Base-by-base conservation (phyloP, 2,329 filamentous ascomycete genomes). In the Scytalidium lignicola region DNA sequence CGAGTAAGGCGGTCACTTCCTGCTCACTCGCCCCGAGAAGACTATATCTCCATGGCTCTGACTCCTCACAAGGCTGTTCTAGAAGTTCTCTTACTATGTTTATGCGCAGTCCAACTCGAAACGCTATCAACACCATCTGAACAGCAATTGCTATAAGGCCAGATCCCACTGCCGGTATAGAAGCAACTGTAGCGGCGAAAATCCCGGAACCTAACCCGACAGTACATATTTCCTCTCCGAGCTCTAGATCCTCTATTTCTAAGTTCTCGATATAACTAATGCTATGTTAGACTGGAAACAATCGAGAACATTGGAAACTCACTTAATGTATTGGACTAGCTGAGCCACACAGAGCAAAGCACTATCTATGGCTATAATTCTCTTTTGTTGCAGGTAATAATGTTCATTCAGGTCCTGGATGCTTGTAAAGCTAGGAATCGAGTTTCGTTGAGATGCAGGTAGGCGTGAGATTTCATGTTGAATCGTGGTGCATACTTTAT, bases 141-240 rank as follows among this genome's bases (percentile, higher is more conserved):
- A 84, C 74, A 46, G 77, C 83, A 45, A 87, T 71, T 6, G 76
- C 76, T 19, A 86, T 71, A 29, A 88, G 69, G 43, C 80, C 74
- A 17, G 78, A 79, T 43, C 86, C 69, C 5, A 80, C 83, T 51
- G 76, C 77, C 26, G 83, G 76, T 19, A 79, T 82, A 12, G 83
- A 78, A 49, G 87, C 78, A 15, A 82, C 84, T 12, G 79, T 72
- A n/a, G 81, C 84, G n/a, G 84, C 83, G 58, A 88, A 79, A 19
- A 85, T 72, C 46, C 85, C 85, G 39, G 82, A 85, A 71, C 84
- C 87, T 41, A 88, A 74, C 50, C 83, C 84, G 22, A 86, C 73
- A 20, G 83, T 70, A 60, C 76, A 70, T 13, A 73, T 78, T 67
- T 80, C 65, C 60, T 72, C 61, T n/a, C n/a, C 32, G 4, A 5